These are phyloP conservation scores for Colletotrichum gloeosporioides DNA, from an alignment of 2,329 filamentous ascomycete species.

Conservation along the genomic window DNA sequence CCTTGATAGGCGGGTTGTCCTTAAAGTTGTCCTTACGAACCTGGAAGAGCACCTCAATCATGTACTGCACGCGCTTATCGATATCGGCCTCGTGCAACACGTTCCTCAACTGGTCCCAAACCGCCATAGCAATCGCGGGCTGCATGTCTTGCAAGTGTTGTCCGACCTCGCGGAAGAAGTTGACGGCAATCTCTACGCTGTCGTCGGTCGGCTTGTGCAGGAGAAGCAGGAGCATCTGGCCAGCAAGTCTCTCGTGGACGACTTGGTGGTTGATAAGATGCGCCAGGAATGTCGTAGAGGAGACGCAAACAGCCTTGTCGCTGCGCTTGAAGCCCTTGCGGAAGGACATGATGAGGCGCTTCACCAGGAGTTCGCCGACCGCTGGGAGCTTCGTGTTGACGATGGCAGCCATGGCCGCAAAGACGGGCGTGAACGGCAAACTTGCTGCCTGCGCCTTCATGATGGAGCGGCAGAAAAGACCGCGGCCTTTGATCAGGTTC, in stretches of 20 bases:
- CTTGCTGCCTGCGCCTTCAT: conserved; percentile 98
- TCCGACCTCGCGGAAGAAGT: conserved; percentile 89
- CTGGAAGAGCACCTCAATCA: conserved; percentile 98
- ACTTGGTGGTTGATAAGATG: conserved; percentile 97
- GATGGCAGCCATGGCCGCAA: conserved; percentile 93
- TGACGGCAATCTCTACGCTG: conserved; percentile 96
- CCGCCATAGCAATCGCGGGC: conserved; percentile 80
- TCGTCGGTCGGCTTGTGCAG: conserved; percentile 96
- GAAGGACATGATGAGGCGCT: conserved; percentile 88
- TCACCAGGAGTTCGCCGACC: conserved; percentile 89
- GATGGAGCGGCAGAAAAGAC: conserved; percentile 92
- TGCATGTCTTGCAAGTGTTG: conserved; percentile 97
- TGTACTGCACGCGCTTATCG: conserved; percentile 98
- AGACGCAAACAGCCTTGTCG: conserved; percentile 94
- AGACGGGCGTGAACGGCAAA: conserved; percentile 94
- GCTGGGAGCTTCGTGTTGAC: conserved; percentile 97
- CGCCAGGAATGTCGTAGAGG: conserved; percentile 91
- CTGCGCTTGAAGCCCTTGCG: conserved; percentile 95
- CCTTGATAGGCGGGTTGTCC: conserved; percentile 87
- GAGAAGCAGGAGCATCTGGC: conserved; percentile 89
- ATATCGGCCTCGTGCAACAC: conserved; percentile 97
- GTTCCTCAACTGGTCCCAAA: conserved; percentile 95
- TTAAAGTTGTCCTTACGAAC: conserved; percentile 96
- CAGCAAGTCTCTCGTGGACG: conserved; percentile 89
- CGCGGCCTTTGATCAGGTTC: conserved; percentile 89